These are phyloP conservation scores for Rhizopogon roseolus DNA, from an alignment of 768 basidiomycete species.

Conservation along the genomic window DNA sequence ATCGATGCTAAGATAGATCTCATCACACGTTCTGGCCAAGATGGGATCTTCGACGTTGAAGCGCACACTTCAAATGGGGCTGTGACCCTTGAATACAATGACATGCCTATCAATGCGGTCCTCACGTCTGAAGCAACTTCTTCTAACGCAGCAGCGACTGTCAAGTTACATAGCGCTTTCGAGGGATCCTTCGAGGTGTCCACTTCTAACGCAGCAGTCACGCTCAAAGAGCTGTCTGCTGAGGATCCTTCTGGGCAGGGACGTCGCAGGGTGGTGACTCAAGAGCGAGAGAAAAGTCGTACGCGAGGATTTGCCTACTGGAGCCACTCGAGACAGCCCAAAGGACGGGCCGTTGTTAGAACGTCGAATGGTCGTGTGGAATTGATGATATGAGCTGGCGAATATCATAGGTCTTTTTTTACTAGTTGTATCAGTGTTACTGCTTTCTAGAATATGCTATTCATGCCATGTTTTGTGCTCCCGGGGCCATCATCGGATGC, in stretches of 20 bases:
- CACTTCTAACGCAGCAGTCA: conserved; percentile 16
- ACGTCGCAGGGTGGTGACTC: conserved; percentile 25
- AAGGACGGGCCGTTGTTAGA: conserved; percentile 13
- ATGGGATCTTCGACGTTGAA: conserved; percentile 29
- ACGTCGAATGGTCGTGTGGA: conserved; percentile 8
- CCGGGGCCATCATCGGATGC: background rate
- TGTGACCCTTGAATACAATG: conserved; percentile 22
- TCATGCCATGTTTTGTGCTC: too few relatives aligned
- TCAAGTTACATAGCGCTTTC: conserved; percentile 31
- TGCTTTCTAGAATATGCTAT: background rate
- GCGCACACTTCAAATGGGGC: conserved; percentile 24
- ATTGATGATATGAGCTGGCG: conserved; percentile 15
- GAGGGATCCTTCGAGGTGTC: conserved; percentile 36
- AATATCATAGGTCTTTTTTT: background rate
- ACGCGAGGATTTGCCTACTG: conserved; percentile 19
- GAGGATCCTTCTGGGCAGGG: conserved; percentile 32
- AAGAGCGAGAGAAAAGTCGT: background rate
- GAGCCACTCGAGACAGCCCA: conserved; percentile 13
- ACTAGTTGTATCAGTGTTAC: background rate
- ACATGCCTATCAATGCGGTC: conserved; percentile 31
- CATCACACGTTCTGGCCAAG: conserved; percentile 19
- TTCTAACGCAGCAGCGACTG: conserved; percentile 19
- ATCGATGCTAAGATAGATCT: conserved; percentile 30
- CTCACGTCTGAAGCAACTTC: conserved; percentile 27
- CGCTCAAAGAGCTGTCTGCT: conserved; percentile 9